Evolutionary conservation across 768 basidiomycete species (phyloP), one percentile per base, ranked within the genome.

Genomic region (Boletus sensibilis): DNA sequence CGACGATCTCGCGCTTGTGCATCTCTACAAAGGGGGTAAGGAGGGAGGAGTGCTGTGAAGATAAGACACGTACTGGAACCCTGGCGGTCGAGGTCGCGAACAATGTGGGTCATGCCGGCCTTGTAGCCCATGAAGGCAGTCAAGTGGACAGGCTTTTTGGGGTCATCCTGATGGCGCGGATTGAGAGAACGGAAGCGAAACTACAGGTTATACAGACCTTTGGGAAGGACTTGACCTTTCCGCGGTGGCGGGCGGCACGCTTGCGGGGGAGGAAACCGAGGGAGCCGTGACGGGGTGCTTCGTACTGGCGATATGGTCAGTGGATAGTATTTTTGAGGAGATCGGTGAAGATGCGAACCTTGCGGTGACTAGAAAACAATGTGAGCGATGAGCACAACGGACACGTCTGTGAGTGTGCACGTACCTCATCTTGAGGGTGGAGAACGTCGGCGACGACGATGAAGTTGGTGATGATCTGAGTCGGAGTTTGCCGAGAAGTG

Each of bases 1-100:
- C 97, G 60, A 99, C 97, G 59, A 99, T 88, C 77, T 99, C 97
- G 73, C 92, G 90, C 82, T 98, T 99, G 90, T 99, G 97, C 94
- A 98, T 97, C 82, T 99, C 95, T 98, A 75, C 7, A 53, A 35
- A 34, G 18, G 23, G 34, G 20, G n/a, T 67, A 14, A 55, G 49
- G 29, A 25, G 10, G 12, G 18, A 29, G 33, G 42, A 10, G 18
- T 6, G 23, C 0, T 11, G 8, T 34, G 9, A 34, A 37, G 33
- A 25, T 1, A 27, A 33, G 29, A 53, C 16, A 87, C 95, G 71
- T 72, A 98, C 95, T 99, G 71, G 97, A 98, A 64, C 96, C 97
- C 50, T 96, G 96, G 72, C 97, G 93, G 80, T 98, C 97, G 68
- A 98, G 92, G 72, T 99, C 97, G 71, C 97, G 92, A 60, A 99